These are phyloP conservation scores for Cryptococcus jaspeensis DNA, from an alignment of 1,284 basidiomycete genomes.

Conservation along the genomic window DNA sequence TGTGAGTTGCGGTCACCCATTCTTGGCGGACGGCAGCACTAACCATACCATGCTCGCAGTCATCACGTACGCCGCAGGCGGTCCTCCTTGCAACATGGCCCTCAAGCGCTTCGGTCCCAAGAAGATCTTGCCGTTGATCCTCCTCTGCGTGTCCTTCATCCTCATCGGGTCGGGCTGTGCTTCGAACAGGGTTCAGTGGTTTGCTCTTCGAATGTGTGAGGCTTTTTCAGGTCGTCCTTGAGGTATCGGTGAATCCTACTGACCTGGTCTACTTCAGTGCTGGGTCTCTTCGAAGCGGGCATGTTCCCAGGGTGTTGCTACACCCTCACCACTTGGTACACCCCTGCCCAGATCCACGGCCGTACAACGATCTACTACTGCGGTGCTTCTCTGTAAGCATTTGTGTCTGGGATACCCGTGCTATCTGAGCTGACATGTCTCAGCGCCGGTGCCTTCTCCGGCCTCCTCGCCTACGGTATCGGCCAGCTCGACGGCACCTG, in stretches of 20 bases:
- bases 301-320: slow-evolving; percentile 25
- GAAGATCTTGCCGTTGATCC: slow-evolving; percentile 15
- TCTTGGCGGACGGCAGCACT: slow-evolving; percentile 4
- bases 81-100: slow-evolving; percentile 21
- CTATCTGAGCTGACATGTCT: background rate
- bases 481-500: slow-evolving; percentile 29
- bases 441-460: slow-evolving; percentile 31
- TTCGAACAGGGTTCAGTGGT: slow-evolving; percentile 24
- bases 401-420: slow-evolving; percentile 3
- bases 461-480: slow-evolving; percentile 37
- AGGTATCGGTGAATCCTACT: background rate
- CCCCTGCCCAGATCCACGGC: slow-evolving; percentile 20
- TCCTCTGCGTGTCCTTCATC: slow-evolving; percentile 13
- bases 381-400: slow-evolving; percentile 18
- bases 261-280: slow-evolving; percentile 1
- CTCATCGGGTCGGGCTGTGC: slow-evolving; percentile 23
- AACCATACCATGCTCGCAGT: slow-evolving; percentile 15
- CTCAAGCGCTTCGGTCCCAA: slow-evolving; percentile 26
- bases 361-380: slow-evolving; percentile 23
- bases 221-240: background rate
- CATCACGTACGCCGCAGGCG: slow-evolving; percentile 27
- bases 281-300: slow-evolving; percentile 27
- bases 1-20: slow-evolving; percentile 19
- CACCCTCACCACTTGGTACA: slow-evolving; percentile 32
- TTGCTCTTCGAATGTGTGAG: slow-evolving; percentile 23